Conservation (phyloP, 1,139 yeast species). For the Zygosaccharomyces sapae region DNA sequence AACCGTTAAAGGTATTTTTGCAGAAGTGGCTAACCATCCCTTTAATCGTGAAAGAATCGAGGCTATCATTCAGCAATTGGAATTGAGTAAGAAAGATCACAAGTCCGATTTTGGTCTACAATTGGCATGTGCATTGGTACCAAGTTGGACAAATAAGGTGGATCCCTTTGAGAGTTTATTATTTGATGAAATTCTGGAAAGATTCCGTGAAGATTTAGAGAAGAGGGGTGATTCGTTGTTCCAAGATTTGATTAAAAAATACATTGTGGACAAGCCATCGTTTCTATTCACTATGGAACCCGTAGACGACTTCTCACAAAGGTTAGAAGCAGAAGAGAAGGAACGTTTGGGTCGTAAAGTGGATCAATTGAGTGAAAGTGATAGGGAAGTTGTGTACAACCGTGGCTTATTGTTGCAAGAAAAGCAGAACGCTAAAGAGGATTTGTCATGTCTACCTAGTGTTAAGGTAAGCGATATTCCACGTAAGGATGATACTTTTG, state of each 20-base stretch:
- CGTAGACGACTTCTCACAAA: constrained; percentile 47
- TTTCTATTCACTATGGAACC: constrained; percentile 80
- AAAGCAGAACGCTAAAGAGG: constrained; percentile 66
- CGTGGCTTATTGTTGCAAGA: constrained; percentile 58
- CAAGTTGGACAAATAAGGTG: constrained; percentile 77
- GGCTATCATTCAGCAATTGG: constrained; percentile 85
- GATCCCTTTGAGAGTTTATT: constrained; percentile 66
- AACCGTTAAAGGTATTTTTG: constrained; percentile 45
- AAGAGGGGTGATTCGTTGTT: constrained; percentile 55
- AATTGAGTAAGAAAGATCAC: constrained; percentile 76
- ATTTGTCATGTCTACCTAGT: constrained; percentile 75
- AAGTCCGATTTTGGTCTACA: constrained; percentile 89
- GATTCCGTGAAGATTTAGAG: constrained; percentile 58
- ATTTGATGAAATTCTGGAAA: constrained; percentile 55
- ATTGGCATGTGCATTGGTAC: constrained; percentile 65
- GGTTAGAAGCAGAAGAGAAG: constrained; percentile 52
- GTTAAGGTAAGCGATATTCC: constrained; percentile 70
- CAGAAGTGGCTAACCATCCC: constrained; percentile 45
- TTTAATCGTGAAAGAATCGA: constrained; percentile 64
- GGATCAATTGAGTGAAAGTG: constrained; percentile 48
- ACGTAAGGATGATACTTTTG: constrained; percentile 46
- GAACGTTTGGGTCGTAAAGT: constrained; percentile 47
- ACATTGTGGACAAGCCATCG: constrained; percentile 51
- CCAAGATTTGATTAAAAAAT: constrained; percentile 50
- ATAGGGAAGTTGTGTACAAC: constrained; percentile 52